Evolutionary conservation across 106 monocot genomes (phyloP).

Genomic region (Dioscorea alata): DNA sequence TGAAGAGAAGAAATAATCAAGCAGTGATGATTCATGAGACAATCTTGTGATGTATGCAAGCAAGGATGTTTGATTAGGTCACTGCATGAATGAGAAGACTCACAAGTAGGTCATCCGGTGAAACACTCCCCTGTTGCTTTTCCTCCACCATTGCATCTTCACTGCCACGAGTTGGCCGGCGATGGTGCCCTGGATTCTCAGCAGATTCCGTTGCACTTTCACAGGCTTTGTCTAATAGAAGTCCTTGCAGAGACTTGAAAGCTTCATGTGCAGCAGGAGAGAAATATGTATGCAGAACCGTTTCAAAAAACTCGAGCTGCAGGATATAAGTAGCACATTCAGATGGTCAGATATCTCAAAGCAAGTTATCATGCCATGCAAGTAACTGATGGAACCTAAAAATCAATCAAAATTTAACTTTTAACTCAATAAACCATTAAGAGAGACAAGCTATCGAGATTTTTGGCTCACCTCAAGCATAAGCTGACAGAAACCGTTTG

Average conservation of each 20-base stretch:
- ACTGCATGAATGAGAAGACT: conserved; percentile 10
- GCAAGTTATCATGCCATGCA: no score
- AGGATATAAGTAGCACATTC: not conserved
- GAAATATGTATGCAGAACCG: conserved; percentile 72
- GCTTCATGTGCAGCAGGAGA: conserved; percentile 75
- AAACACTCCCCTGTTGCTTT: conserved; percentile 36
- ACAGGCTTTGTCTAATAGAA: conserved; percentile 75
- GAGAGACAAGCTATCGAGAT: no score
- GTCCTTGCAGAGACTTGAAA: conserved; percentile 73
- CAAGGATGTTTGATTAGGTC: no score
- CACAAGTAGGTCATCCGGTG: conserved; percentile 97
- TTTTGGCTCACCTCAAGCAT: conserved; percentile 72
- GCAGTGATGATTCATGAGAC: no score
- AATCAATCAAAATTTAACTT: no score
- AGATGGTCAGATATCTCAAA: no score
- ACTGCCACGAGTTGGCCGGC: conserved; percentile 85
- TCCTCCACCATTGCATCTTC: conserved; percentile 90
- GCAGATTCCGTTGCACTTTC: conserved; percentile 53
- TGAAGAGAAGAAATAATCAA: no score
- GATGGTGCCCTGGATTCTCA: conserved; percentile 80
- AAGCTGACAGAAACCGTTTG: conserved; percentile 94
- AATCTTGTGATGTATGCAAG: no score
- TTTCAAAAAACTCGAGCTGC: conserved; percentile 98
- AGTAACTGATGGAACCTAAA: no score
- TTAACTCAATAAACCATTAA: not conserved